phyloP scores from a whole-genome alignment of 2,329 filamentous ascomycete species.

The Akanthomyces lecanii region DNA sequence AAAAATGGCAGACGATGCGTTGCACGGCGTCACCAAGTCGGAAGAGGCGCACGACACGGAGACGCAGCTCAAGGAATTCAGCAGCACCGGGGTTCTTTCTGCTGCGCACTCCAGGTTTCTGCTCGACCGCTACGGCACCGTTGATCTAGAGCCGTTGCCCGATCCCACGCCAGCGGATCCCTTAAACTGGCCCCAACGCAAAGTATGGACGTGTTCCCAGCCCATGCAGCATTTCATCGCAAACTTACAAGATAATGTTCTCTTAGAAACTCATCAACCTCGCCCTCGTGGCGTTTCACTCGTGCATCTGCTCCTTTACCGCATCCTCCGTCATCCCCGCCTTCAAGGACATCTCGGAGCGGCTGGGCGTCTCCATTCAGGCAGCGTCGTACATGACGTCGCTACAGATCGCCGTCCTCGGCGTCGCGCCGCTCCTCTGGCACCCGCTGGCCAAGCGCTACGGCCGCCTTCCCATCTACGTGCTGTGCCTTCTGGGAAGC shows the following conservation, averaged over 20 bases:
- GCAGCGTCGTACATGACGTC: slow-evolving; percentile 10
- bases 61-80: not conserved
- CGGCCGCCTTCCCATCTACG: slow-evolving; percentile 2
- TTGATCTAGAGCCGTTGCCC: slow-evolving; percentile 1
- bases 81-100: not conserved
- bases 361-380: slow-evolving; percentile 3
- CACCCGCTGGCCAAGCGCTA: slow-evolving; percentile 1
- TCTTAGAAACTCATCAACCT: slow-evolving; percentile 10
- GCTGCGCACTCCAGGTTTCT: not conserved
- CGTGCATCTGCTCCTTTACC: slow-evolving; percentile 11
- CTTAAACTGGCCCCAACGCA: slow-evolving; percentile 9
- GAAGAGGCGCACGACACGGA: not conserved
- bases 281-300: not conserved
- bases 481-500: not conserved
- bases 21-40: not conserved
- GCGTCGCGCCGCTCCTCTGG: not conserved
- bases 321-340: slow-evolving; percentile 8
- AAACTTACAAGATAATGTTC: not conserved
- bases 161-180: slow-evolving; percentile 11
- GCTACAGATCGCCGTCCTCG: slow-evolving; percentile 3
- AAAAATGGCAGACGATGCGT: not conserved
- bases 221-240: not conserved
- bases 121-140: not conserved
- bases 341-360: not conserved
- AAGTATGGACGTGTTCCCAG: not conserved